Base-by-base conservation (phyloP, 2,329 filamentous ascomycete species). In the Cladobotryum protrusum region DNA sequence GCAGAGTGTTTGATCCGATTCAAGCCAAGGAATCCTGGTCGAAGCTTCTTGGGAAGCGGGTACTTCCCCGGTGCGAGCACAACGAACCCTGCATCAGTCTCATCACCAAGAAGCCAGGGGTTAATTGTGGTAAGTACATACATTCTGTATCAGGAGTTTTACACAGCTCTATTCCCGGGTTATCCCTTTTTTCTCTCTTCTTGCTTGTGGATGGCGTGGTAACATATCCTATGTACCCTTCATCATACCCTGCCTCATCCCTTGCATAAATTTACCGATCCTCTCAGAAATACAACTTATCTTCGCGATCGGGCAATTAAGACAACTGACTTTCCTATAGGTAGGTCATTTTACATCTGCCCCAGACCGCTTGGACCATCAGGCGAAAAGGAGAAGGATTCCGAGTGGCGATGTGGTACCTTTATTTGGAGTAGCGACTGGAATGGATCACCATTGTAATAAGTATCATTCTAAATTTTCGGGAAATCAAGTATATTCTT, bases 321-420 rank as follows among this genome's bases (percentile, higher is more conserved):
- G n/a, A 39, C 33, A 40, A 48, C 59, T 64, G 45, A 63, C 50
- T 12, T 47, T 50, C 45, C 53, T 29, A 32, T 41, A 81, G 78
- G 79, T 5, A 72, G 82, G 34, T 80, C 79, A 1, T 85, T 85
- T 61, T 85, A 79, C 63, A 78, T 82, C 50, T 85, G 82, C 54
- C 64, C 75, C 13, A 78, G 85, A 37, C 93, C 93, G 4, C 70
- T 97, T 2, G 92, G 90, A 0, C 90, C 90, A 1, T 87, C 85
- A 19, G 93, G 90, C 0, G 81, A 86, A 58, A 93, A 93, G 64
- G 91, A 95, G 67, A 86, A 75, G 52, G 86, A 84, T 2, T 90
- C 89, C 0, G 78, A 93, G 63, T 96, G 91, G 89, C 81, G 89
- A 40, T 97, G 92, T 66, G 74, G 78, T 2, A 96, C 89, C 0